Evolutionary conservation across 352 stramenopile species (phyloP).

Genomic region (Phytopythium boreale): DNA sequence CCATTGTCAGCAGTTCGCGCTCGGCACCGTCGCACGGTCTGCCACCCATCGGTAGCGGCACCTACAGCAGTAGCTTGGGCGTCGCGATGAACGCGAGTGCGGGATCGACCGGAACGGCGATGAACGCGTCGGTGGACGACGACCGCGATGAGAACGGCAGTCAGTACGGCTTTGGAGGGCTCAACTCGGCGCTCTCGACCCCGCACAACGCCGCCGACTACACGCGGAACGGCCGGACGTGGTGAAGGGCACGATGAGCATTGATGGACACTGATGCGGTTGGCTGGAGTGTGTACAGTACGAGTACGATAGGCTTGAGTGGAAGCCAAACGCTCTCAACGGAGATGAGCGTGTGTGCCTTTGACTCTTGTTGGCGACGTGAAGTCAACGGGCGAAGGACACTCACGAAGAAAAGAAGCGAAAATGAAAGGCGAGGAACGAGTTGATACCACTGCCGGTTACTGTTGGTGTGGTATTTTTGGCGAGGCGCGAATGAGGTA

Average conservation of each 20-base stretch:
- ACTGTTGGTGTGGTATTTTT: conserved; percentile 2
- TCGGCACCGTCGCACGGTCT: conserved; percentile 15
- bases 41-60: conserved; percentile 23
- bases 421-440: not conserved
- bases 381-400: not conserved
- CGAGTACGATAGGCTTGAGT: conserved; percentile 4
- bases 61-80: conserved; percentile 14
- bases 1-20: conserved; percentile 36
- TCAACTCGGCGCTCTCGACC: conserved; percentile 13
- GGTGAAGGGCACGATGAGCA: conserved; percentile 13
- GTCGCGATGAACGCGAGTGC: conserved; percentile 13
- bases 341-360: not conserved
- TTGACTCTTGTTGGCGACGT: not conserved
- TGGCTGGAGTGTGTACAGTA: conserved; percentile 4
- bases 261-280: not conserved
- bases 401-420: not conserved
- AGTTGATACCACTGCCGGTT: not conserved
- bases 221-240: conserved; percentile 9
- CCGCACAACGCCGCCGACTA: conserved; percentile 4
- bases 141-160: conserved; percentile 4
- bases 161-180: conserved; percentile 5
- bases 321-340: not conserved
- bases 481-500: not conserved
- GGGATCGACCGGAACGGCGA: conserved; percentile 14
- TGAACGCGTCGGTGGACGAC: not conserved